phyloP scores from a whole-genome alignment of 2,329 filamentous ascomycete species.

The Fusarium tricinctum region DNA sequence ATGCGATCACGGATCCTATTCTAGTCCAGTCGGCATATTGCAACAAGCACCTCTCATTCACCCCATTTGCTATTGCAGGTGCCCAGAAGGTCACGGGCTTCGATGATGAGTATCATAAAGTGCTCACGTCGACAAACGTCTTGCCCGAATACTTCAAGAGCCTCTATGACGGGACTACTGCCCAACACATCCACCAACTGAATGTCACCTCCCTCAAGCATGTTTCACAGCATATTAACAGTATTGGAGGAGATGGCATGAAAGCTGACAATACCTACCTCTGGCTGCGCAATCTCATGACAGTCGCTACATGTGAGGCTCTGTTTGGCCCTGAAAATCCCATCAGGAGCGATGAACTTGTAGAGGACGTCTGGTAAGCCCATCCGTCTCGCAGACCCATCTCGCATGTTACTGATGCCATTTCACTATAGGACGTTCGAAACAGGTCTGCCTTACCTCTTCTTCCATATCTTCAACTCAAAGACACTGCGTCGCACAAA shows the following conservation, averaged over 20 bases:
- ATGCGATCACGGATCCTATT: background rate
- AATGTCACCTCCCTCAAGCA: background rate
- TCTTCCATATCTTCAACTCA: background rate
- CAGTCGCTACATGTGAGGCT: constrained; percentile 4
- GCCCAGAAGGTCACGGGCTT: background rate
- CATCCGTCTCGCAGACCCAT: background rate
- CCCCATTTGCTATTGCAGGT: background rate
- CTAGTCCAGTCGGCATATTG: background rate
- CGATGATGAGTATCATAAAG: background rate
- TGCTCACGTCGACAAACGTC: background rate
- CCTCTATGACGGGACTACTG: background rate
- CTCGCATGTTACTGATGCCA: background rate
- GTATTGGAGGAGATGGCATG: background rate
- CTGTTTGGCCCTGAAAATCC: constrained; percentile 2
- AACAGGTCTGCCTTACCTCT: background rate
- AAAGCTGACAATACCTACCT: background rate
- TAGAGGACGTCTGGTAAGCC: background rate
- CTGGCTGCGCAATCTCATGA: constrained; percentile 8
- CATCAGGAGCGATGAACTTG: background rate
- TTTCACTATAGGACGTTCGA: background rate
- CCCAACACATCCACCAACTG: background rate
- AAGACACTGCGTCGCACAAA: background rate
- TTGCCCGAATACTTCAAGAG: background rate
- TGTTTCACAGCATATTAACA: background rate
- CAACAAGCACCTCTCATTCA: background rate